Evolutionary conservation across 2,329 filamentous ascomycete species (phyloP).

Genomic region (Claviceps fusiformis): DNA sequence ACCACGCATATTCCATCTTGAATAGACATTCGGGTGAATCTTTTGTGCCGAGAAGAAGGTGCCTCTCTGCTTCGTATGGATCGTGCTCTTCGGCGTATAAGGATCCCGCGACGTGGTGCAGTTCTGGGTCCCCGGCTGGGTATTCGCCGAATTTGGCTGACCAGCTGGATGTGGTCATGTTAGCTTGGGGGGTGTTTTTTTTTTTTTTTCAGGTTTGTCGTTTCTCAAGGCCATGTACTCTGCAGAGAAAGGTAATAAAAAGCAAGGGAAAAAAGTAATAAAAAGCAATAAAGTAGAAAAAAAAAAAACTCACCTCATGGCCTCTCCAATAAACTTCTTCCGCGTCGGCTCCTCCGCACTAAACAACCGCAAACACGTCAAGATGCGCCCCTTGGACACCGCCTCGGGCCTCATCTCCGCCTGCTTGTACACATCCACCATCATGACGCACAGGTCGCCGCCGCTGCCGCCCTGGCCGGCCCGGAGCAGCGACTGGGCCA

Average conservation of each 20-base stretch:
- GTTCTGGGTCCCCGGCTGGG: conserved; percentile 81
- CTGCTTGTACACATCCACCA: conserved; percentile 85
- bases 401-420: conserved; percentile 66
- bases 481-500: conserved; percentile 73
- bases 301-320: conserved; percentile 48
- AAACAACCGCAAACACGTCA: conserved; percentile 72
- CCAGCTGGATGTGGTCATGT: conserved; percentile 38
- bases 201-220: neutral
- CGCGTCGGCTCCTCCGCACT: conserved; percentile 72
- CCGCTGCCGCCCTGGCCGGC: conserved; percentile 90
- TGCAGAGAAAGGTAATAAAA: too few species aligned
- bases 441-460: conserved; percentile 74
- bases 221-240: neutral
- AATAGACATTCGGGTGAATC: conserved; percentile 73
- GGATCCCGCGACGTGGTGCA: conserved; percentile 82
- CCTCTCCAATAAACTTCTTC: conserved; percentile 83
- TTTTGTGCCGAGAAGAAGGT: conserved; percentile 76
- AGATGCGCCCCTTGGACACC: conserved; percentile 57
- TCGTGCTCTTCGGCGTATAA: conserved; percentile 90
- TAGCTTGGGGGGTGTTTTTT: neutral
- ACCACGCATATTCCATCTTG: conserved; percentile 86
- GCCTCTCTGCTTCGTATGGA: conserved; percentile 82
- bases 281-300: too few species aligned
- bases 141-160: conserved; percentile 73
- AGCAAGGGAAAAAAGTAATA: too few species aligned